phyloP scores from a whole-genome alignment of 78 protist genomes.

The Cavenderia fasciculata region DNA sequence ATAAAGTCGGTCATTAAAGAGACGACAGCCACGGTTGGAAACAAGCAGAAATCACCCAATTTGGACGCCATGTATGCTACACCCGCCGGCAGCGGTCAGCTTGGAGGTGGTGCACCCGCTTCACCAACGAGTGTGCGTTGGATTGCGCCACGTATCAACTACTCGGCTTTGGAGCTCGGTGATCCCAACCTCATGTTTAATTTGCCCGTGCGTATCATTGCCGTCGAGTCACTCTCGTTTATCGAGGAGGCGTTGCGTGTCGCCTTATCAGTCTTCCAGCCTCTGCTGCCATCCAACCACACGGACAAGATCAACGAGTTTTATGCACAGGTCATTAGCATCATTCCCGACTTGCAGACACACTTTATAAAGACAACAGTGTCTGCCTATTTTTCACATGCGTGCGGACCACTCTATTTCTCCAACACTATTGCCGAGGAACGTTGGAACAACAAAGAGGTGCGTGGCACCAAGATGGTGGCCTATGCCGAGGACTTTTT shows the following conservation, averaged over 20 bases:
- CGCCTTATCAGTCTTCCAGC: constrained; percentile 32
- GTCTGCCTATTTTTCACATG: constrained; percentile 54
- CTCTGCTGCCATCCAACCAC: constrained; percentile 42
- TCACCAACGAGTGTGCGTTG: constrained; percentile 39
- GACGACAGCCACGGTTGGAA: neutral
- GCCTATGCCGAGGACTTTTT: constrained; percentile 11
- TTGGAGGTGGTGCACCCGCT: too few relatives aligned
- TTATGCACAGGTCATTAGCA: constrained; percentile 10
- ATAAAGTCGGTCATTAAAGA: constrained; percentile 25
- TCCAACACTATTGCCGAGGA: constrained; percentile 8
- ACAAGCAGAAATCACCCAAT: neutral
- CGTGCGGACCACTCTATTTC: constrained; percentile 22
- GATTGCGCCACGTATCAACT: constrained; percentile 36
- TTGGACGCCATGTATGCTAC: neutral
- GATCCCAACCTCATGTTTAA: constrained; percentile 44
- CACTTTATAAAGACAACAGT: constrained; percentile 34
- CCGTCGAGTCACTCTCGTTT: constrained; percentile 52
- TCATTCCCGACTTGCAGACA: constrained; percentile 52
- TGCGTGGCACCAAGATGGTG: neutral
- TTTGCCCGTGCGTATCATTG: constrained; percentile 59
- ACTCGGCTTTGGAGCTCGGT: constrained; percentile 17
- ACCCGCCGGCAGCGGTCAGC: neutral
- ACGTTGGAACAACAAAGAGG: constrained; percentile 36
- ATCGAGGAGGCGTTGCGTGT: constrained; percentile 20
- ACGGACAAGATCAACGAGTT: constrained; percentile 47